These are phyloP conservation scores for Incumbomyces lentus DNA, from an alignment of 2,329 filamentous ascomycete genomes.

Conservation along the genomic window DNA sequence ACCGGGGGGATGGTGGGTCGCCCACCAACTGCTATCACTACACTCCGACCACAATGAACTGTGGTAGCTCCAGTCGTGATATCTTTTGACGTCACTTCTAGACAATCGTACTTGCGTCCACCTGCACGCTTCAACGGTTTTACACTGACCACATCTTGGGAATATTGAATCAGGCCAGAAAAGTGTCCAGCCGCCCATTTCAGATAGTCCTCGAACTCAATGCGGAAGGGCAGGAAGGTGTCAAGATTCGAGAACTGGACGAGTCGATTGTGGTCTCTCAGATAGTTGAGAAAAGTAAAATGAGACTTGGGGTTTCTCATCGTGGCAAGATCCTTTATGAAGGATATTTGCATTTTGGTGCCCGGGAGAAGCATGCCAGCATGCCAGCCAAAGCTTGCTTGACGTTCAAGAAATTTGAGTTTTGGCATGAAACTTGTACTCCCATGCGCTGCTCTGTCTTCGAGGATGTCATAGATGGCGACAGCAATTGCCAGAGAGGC, in stretches of 20 bases:
- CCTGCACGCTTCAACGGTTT: conserved; percentile 40
- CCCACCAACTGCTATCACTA: conserved; percentile 57
- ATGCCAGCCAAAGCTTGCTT: conserved; percentile 79
- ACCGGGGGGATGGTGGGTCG: conserved; percentile 59
- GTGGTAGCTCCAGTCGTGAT: conserved; percentile 35
- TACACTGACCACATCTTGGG: conserved; percentile 65
- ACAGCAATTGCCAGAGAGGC: conserved; percentile 83
- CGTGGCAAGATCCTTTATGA: conserved; percentile 90
- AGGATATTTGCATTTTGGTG: conserved; percentile 95
- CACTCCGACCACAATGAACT: conserved; percentile 36
- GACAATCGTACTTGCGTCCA: conserved; percentile 43
- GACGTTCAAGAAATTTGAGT: conserved; percentile 80
- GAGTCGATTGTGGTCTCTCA: conserved; percentile 69
- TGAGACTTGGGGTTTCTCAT: conserved; percentile 76
- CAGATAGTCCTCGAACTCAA: conserved; percentile 93
- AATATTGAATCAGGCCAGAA: conserved; percentile 60
- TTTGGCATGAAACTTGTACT: conserved; percentile 44
- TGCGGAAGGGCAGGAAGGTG: conserved; percentile 75
- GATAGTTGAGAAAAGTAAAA: conserved; percentile 94
- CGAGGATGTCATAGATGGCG: conserved; percentile 71
- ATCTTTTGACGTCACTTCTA: conserved; percentile 58
- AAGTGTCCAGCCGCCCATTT: conserved; percentile 83
- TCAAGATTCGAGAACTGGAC: conserved; percentile 83
- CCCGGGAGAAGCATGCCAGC: conserved; percentile 89
- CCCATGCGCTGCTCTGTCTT: conserved; percentile 22